A percentile compares a stretch with the other conserved stretches of the same genome.
phyloP scores from a whole-genome alignment of 2,329 filamentous ascomycete genomes.

The Diaporthe capsici region DNA sequence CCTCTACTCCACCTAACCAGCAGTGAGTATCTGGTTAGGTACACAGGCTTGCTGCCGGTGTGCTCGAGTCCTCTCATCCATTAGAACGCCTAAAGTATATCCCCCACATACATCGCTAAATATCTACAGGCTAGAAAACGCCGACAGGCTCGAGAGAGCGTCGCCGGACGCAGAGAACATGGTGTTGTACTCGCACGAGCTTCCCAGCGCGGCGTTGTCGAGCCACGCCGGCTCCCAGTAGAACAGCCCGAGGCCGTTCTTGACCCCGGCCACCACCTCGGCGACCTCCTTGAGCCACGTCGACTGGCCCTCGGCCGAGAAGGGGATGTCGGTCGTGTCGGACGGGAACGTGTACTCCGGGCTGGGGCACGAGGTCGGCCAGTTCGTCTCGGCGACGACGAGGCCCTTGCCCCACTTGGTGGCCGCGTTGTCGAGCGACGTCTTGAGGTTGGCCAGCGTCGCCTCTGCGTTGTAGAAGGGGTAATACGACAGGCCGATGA shows the following conservation, averaged over 20 bases:
- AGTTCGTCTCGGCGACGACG: constrained; percentile 79
- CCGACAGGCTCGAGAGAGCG: constrained; percentile 39
- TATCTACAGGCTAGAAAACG: constrained; percentile 33
- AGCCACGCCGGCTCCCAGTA: constrained; percentile 85
- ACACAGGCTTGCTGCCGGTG: not conserved
- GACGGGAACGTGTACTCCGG: constrained; percentile 71
- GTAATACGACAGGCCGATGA: constrained; percentile 81
- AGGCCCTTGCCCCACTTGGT: constrained; percentile 75
- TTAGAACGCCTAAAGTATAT: not conserved
- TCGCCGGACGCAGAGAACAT: constrained; percentile 40
- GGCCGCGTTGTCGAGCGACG: constrained; percentile 70
- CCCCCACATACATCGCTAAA: not conserved
- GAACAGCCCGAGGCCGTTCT: constrained; percentile 72
- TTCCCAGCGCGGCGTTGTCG: constrained; percentile 74
- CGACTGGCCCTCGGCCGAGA: constrained; percentile 73
- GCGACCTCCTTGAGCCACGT: constrained; percentile 74
- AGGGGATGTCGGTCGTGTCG: constrained; percentile 72
- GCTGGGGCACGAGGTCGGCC: constrained; percentile 74
- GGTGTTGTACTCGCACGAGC: constrained; percentile 72
- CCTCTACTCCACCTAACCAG: not conserved
- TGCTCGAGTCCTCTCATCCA: not conserved
- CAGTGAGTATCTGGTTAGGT: not conserved
- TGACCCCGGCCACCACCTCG: constrained; percentile 65
- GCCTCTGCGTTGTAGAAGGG: constrained; percentile 76
- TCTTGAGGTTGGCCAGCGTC: constrained; percentile 69